Base-by-base conservation (phyloP, 345 rosid genomes). In the Aurinia saxatilis region DNA sequence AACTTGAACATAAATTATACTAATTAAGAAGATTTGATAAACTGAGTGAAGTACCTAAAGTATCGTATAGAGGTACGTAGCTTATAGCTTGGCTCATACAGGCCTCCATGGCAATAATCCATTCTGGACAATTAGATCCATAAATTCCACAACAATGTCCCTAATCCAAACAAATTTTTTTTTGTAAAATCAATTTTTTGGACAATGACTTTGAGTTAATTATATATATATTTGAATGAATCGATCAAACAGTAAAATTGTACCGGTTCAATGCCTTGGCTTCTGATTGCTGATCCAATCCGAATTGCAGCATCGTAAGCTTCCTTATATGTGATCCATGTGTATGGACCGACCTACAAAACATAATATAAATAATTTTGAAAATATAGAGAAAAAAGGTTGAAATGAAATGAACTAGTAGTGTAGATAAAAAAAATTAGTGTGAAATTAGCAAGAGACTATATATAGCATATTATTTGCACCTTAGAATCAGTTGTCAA, bases 91-190 rank as follows among this genome's bases (percentile, higher is more conserved):
- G 97, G 63, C 90, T 80, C 50, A 71, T 81, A 52, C 99, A 90
- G 60, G 95, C 96, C 97, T 87, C 91, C 99, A 87, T 90, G 2
- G 88, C 75, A 25, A 78, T 74, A 40, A 93, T 79, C 99, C 99
- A 92, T 74, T 89, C 81, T 8, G 95, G 91, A 71, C 86, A 78
- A 64, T 92, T 92, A 36, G 91, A 75, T 14, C 98, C 95, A n/a
- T 85, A 87, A 12, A 90, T 90, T 34, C 99, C 97, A 23, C 99
- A 90, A 29, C 87, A 84, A 15, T 81, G 85, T 10, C 95, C 95
- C 97, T 93, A 50, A 0, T 18, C 19, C 23, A 39, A 42, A 14
- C 1, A 1, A 12, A 3, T 13, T 2, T 2, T 4, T 1, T 33
- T 29, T 30, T 29, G 3, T 27, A 8, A 8, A 34, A 21, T 0